Evolutionary conservation across 2,329 filamentous ascomycete genomes (phyloP).

Genomic region (Ceratocystis harringtonii): DNA sequence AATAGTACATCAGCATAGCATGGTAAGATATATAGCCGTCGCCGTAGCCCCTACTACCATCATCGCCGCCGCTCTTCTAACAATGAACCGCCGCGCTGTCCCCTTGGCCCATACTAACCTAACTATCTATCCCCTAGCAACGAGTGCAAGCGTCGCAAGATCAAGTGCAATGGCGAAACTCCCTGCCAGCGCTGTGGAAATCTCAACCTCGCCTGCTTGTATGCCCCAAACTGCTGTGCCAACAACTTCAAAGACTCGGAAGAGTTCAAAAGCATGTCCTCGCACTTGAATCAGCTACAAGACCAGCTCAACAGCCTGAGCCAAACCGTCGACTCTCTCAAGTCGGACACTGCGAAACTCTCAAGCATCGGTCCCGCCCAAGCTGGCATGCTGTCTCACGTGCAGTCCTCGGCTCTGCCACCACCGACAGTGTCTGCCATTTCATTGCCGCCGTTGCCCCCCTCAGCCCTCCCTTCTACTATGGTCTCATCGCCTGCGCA

Average conservation of each 20-base stretch:
- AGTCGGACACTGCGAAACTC: constrained; percentile 36
- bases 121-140: constrained; percentile 33
- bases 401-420: constrained; percentile 5
- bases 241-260: constrained; percentile 86
- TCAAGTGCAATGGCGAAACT: constrained; percentile 58
- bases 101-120: background rate
- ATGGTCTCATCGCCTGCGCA: constrained; percentile 12
- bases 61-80: background rate
- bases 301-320: constrained; percentile 71
- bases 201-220: constrained; percentile 50
- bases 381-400: background rate
- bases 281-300: constrained; percentile 60
- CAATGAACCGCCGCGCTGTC: background rate
- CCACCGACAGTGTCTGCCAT: constrained; percentile 3
- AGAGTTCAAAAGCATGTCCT: constrained; percentile 70
- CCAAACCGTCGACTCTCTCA: constrained; percentile 53
- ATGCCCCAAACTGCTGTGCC: constrained; percentile 50
- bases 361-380: constrained; percentile 18
- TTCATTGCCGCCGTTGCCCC: constrained; percentile 7
- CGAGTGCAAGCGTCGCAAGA: constrained; percentile 60
- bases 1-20: constrained; percentile 45
- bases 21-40: constrained; percentile 29
- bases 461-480: constrained; percentile 6
- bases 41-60: constrained; percentile 10
- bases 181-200: constrained; percentile 54